Conservation (phyloP, 768 basidiomycete species). For the Russula sp. region DNA sequence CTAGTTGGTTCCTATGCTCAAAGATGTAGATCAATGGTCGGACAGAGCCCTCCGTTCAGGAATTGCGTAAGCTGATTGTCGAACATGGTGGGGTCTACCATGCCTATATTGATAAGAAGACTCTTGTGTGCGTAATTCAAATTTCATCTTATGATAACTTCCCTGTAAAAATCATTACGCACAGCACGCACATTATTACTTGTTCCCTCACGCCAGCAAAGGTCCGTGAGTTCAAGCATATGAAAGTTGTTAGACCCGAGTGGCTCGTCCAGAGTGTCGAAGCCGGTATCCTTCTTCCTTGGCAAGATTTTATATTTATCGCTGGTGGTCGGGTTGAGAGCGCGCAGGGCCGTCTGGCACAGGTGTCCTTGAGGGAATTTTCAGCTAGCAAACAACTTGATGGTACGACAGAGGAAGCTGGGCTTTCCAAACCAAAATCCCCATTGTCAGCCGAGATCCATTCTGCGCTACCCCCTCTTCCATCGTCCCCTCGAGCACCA, state of each 20-base stretch:
- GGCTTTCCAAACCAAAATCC: not conserved
- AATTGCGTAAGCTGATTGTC: conserved; percentile 71
- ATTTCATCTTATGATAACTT: not conserved
- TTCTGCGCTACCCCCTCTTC: conserved; percentile 6
- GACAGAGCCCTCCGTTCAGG: conserved; percentile 83
- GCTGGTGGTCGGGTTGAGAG: conserved; percentile 43
- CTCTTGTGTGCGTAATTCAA: conserved; percentile 52
- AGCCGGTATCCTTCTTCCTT: conserved; percentile 63
- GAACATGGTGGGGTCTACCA: conserved; percentile 79
- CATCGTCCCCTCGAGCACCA: conserved; percentile 34
- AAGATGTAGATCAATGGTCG: conserved; percentile 75
- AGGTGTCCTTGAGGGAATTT: conserved; percentile 32
- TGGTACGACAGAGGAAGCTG: not conserved
- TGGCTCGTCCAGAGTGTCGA: conserved; percentile 85
- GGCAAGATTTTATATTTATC: conserved; percentile 65
- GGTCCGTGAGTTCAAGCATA: conserved; percentile 76
- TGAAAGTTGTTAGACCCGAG: conserved; percentile 85
- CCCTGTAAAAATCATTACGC: not conserved
- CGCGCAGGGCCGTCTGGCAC: conserved; percentile 44
- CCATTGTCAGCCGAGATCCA: not conserved
- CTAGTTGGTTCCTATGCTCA: conserved; percentile 6
- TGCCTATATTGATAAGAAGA: conserved; percentile 77
- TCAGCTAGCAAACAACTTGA: conserved; percentile 17
- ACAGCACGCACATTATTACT: conserved; percentile 87
- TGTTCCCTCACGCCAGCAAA: conserved; percentile 88